Evolutionary conservation across 768 basidiomycete genomes (phyloP), one percentile per base, ranked within the genome.

Genomic region (Auricularia heimuer): DNA sequence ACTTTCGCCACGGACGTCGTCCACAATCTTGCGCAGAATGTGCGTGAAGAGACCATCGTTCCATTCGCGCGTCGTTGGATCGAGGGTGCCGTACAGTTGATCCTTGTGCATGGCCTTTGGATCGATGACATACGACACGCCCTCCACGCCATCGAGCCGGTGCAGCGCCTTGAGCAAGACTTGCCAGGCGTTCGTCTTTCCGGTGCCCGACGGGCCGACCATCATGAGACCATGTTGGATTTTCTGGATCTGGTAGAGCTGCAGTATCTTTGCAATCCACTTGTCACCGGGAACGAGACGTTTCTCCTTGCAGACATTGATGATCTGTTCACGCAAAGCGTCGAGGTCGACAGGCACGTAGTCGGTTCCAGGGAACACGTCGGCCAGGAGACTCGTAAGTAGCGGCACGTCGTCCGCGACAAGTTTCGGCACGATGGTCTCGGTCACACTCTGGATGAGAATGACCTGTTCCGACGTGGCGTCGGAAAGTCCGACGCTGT

Each of bases 171-270:
- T 84, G 34, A 99, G 82, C 3, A 99, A 81, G 54, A 98, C 92
- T 71, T 89, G 89, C 97, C 97, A 98, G 0, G 97, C 95, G 68
- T 94, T 91, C 1, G 91, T 96, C 77, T 99, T 99, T 36, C 97
- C 97, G 61, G 85, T 94, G 34, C 96, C 97, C 11, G 97, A 98
- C 1, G 97, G 89, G 1, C 97, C 96, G 35, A 99, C 97, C 94
- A 99, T 97, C 97, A 99, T 98, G 51, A 99, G 81, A 76, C 97
- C 97, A 75, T 99, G 97, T 70, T 98, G 96, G 68, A 98, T 99
- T 79, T 94, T 98, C 77, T 99, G 97, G 66, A 99, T 98, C 75
- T 98, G 97, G 75, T 98, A 98, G 3, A 99, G 83, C 73, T 99
- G 97, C 14, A 99, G 81, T 65, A 98, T 96, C 80, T 99, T 99